Conservation (phyloP, 768 basidiomycete genomes). For the Hericium coralloides region DNA sequence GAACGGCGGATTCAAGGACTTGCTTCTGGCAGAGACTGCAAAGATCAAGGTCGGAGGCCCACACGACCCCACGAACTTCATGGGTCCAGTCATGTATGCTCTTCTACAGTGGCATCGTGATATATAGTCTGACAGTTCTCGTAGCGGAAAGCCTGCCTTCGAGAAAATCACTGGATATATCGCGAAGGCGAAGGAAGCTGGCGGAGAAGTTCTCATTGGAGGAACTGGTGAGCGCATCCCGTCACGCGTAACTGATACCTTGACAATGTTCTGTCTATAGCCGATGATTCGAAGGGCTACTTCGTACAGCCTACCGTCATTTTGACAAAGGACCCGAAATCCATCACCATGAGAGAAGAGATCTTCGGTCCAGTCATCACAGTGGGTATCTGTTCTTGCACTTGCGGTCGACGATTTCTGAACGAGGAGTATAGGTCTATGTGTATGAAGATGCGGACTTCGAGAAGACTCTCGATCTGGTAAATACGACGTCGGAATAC, state of each 20-base stretch:
- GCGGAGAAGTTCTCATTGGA: constrained; percentile 85
- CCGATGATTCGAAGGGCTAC: constrained; percentile 86
- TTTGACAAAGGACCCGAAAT: constrained; percentile 81
- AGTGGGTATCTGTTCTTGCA: constrained; percentile 33
- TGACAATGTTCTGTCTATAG: constrained; percentile 26
- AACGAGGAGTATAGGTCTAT: constrained; percentile 44
- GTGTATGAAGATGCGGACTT: constrained; percentile 84
- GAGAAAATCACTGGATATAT: constrained; percentile 83
- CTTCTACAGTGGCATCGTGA: constrained; percentile 10
- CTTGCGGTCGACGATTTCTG: neutral
- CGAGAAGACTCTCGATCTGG: constrained; percentile 78
- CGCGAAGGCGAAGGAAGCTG: constrained; percentile 76
- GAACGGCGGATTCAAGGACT: constrained; percentile 79
- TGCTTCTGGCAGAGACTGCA: constrained; percentile 61
- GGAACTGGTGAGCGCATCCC: constrained; percentile 49
- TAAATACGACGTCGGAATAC: constrained; percentile 82
- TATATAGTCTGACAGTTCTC: neutral
- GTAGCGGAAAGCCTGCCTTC: constrained; percentile 75
- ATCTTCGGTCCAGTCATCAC: constrained; percentile 96
- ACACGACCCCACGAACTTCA: constrained; percentile 73
- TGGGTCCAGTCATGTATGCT: constrained; percentile 90
- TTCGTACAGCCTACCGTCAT: constrained; percentile 94
- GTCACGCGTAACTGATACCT: neutral
- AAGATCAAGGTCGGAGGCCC: constrained; percentile 82
- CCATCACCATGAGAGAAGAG: constrained; percentile 87